Percentiles rank a stretch among this genome's conserved stretches.
These are phyloP conservation scores for Annona cherimola DNA, from an alignment of 164 flowering plant genomes.

Conservation along the genomic window DNA sequence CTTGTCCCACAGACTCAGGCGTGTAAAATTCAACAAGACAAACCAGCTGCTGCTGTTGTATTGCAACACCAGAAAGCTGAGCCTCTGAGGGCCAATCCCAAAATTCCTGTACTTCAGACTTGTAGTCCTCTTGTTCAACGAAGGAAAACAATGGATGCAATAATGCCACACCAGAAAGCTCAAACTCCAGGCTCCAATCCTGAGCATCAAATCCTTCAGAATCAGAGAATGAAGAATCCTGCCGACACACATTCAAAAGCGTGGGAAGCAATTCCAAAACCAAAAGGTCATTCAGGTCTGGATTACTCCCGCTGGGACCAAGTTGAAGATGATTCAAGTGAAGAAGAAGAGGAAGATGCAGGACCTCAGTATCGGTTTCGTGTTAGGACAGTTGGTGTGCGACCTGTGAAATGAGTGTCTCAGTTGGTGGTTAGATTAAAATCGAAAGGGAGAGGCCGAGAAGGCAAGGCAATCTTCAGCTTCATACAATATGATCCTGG, in stretches of 20 bases:
- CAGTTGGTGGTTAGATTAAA: not conserved
- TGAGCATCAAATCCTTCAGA: slow-evolving; percentile 15
- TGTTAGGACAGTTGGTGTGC: slow-evolving; percentile 69
- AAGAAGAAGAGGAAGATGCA: slow-evolving; percentile 63
- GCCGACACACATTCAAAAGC: slow-evolving; percentile 38
- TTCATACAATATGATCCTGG: not conserved
- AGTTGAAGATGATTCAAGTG: slow-evolving; percentile 81
- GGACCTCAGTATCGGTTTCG: slow-evolving; percentile 83
- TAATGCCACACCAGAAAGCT: too few relatives aligned
- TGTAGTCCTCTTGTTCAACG: too few relatives aligned
- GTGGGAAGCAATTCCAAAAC: slow-evolving; percentile 86
- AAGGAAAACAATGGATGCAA: too few relatives aligned
- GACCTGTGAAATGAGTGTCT: slow-evolving; percentile 52
- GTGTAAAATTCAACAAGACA: not conserved
- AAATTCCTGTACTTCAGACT: not conserved
- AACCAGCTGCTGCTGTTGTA: slow-evolving; percentile 1
- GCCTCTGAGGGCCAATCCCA: not conserved
- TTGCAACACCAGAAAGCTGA: not conserved
- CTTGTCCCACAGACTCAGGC: not conserved
- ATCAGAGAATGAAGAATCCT: slow-evolving; percentile 16
- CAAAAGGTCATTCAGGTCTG: slow-evolving; percentile 76
- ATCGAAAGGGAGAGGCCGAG: not conserved
- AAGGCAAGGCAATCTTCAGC: not conserved
- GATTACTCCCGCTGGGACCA: slow-evolving; percentile 93
- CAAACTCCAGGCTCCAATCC: not conserved